Evolutionary conservation across 1,284 basidiomycete species (phyloP), one percentile per base, ranked within the genome.

Genomic region (Takashimella koratensis): DNA sequence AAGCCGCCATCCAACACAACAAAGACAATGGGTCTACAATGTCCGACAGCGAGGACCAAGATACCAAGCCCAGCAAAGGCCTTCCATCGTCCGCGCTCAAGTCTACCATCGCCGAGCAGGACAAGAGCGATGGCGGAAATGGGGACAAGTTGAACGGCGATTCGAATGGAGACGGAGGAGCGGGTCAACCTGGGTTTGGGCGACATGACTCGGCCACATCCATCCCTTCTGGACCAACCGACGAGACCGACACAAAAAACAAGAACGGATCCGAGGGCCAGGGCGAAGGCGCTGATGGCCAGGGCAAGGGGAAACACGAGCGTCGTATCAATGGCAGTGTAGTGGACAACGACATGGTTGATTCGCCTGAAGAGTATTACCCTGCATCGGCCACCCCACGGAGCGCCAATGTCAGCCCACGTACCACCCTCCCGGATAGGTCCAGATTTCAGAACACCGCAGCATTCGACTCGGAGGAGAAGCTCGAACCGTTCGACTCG

Each of bases 381-480:
- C 16, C 8, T 36, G 30, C 8, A 36, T 8, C 16, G 8, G 8
- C 30, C 30, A 36, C 30, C 8, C 30, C 30, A 8, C 30, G 30
- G 8, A 36, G 30, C 16, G 16, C 16, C 16, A 16, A 16, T 8
- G 16, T 16, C 30, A 36, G 16, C 16, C 30, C 30, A 8, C 8
- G 30, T 8, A 36, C 30, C 30, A 36, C 16, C 10, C n/a, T n/a
- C n/a, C n/a, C n/a, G n/a, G n/a, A n/a, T n/a, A n/a, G n/a, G n/a
- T n/a, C n/a, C n/a, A n/a, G n/a, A n/a, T n/a, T n/a, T n/a, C n/a
- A n/a, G n/a, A n/a, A n/a, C n/a, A 8, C 30, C 8, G 8, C 30
- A 36, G 8, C 30, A 3, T 44, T 63, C 11, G 56, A 62, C 44
- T 59, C 62, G 3, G 58, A 60, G 21, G 59, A 66, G 52, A 45